Evolutionary conservation across 106 monocot species (phyloP).

Genomic region (Platanthera guangdongensis): DNA sequence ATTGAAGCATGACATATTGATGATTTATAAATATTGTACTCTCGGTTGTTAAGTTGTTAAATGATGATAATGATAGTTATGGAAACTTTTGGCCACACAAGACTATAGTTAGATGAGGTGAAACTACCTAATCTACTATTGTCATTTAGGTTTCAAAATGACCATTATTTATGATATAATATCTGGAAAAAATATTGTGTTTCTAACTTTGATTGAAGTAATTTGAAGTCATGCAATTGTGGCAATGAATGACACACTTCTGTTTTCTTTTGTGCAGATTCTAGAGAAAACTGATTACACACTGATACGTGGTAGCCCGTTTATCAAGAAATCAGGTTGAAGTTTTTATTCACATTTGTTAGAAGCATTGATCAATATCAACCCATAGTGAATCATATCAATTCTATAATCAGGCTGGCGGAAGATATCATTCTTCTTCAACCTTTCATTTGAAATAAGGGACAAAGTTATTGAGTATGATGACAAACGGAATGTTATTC

Average conservation of each 20-base stretch:
- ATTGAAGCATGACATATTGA: neutral
- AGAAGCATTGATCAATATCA: neutral
- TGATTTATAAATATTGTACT: neutral
- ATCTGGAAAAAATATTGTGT: neutral
- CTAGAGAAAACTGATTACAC: constrained; percentile 92
- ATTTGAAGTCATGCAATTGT: neutral
- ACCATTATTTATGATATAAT: neutral
- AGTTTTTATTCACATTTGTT: constrained; percentile 4
- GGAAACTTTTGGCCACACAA: neutral
- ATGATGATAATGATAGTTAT: neutral
- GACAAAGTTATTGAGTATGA: constrained; percentile 88
- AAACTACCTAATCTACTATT: neutral
- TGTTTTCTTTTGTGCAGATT: constrained; percentile 41
- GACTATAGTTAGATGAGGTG: neutral
- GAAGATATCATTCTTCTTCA: constrained; percentile 93
- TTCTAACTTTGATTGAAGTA: neutral
- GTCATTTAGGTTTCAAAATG: neutral
- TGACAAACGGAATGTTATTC: constrained; percentile 75
- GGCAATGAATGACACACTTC: neutral
- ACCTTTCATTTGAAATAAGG: constrained; percentile 89
- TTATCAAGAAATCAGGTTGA: constrained; percentile 84
- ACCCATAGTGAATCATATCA: neutral
- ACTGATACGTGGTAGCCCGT: constrained; percentile 65
- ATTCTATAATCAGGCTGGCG: constrained; percentile 67
- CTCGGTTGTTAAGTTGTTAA: neutral